phyloP scores from a whole-genome alignment of 75 land plant species.

The Pinus taeda region DNA sequence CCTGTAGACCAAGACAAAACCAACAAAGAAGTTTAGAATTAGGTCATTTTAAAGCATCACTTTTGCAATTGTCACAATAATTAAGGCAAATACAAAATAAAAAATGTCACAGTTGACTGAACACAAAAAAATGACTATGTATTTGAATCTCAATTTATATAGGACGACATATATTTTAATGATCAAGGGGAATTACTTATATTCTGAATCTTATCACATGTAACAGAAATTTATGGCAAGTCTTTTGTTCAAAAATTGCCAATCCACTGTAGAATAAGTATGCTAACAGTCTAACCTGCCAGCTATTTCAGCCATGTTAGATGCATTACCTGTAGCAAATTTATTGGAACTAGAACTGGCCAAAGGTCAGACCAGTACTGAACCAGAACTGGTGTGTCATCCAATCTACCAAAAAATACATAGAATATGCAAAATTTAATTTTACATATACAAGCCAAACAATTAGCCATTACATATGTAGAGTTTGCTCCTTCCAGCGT shows the following conservation, averaged over 20 bases:
- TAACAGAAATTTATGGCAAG: background rate
- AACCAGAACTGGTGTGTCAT: too few relatives aligned
- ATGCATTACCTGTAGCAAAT: background rate
- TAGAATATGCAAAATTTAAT: too few relatives aligned
- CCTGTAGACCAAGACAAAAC: too few relatives aligned
- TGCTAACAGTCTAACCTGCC: background rate
- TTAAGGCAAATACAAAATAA: background rate
- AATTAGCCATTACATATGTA: too few relatives aligned
- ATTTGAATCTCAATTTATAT: background rate
- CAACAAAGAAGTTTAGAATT: background rate
- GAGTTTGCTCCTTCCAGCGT: too few relatives aligned
- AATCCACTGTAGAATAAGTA: background rate
- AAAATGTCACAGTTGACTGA: background rate
- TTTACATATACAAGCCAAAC: too few relatives aligned
- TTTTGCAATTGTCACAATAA: conserved; percentile 1
- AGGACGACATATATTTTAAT: background rate
- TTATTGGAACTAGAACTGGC: too few relatives aligned
- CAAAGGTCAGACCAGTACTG: too few relatives aligned
- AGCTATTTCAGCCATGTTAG: background rate
- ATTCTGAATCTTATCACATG: background rate
- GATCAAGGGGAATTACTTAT: too few relatives aligned
- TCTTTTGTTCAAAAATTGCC: background rate
- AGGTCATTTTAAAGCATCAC: background rate
- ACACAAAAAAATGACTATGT: background rate
- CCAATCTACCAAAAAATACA: too few relatives aligned